Conservation (phyloP, 306 rosid species). For the Rosa rugosa region DNA sequence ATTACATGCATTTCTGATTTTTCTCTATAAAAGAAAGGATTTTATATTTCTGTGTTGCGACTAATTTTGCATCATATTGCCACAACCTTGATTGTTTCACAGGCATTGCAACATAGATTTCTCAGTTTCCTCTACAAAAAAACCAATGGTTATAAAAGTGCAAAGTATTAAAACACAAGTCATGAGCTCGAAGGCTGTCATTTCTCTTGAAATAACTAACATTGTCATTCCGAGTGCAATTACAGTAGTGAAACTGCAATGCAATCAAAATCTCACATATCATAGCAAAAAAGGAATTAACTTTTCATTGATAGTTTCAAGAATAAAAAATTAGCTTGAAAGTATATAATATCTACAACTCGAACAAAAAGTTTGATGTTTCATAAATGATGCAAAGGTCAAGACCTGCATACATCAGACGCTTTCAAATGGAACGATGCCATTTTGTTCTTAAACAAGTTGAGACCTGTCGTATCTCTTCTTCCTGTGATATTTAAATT, state of each 20-base stretch:
- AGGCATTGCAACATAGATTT: neutral
- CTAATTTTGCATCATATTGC: slow-evolving; percentile 11
- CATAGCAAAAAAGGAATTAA: neutral
- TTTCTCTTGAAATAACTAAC: neutral
- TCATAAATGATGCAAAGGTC: slow-evolving; percentile 20
- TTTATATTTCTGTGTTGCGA: neutral
- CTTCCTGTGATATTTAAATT: slow-evolving; percentile 44
- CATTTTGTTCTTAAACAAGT: slow-evolving; percentile 32
- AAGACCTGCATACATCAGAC: slow-evolving; percentile 12
- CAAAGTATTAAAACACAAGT: neutral
- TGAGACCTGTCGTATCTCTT: slow-evolving; percentile 65
- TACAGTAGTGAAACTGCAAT: neutral
- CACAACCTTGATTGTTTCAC: slow-evolving; percentile 12
- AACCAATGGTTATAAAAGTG: neutral
- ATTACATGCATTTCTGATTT: slow-evolving; percentile 35
- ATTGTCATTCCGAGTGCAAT: neutral
- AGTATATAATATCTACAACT: slow-evolving; percentile 10
- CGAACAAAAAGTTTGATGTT: neutral
- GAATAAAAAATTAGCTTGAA: slow-evolving; percentile 2
- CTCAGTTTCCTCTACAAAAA: neutral
- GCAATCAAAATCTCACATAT: neutral
- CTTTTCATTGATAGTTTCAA: neutral
- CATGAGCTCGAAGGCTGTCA: neutral
- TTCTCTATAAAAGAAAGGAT: slow-evolving; percentile 16
- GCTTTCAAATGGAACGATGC: slow-evolving; percentile 17